These are phyloP conservation scores for Mortierella sp. DNA, from an alignment of 371 early-diverging fungal genomes.

Conservation along the genomic window DNA sequence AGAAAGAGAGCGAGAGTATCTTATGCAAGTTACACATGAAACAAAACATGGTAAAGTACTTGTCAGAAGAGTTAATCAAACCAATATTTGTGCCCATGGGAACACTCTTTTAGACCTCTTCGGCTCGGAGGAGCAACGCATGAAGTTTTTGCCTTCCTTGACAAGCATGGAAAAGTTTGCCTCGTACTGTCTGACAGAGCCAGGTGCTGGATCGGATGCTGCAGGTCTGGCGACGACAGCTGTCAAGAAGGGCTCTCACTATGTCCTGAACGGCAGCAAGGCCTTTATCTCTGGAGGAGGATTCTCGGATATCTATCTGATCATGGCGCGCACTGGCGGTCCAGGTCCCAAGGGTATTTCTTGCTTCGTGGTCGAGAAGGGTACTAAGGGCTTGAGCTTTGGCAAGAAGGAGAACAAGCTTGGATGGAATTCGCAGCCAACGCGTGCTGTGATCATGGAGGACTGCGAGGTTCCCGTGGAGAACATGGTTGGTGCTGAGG, in stretches of 20 bases:
- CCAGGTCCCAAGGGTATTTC: conserved; percentile 69
- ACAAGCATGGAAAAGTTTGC: conserved; percentile 61
- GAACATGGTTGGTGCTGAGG: conserved; percentile 66
- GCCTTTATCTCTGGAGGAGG: conserved; percentile 76
- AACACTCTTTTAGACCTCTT: conserved; percentile 47
- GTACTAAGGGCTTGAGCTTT: conserved; percentile 65
- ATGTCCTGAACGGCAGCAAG: conserved; percentile 84
- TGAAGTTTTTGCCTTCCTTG: conserved; percentile 60
- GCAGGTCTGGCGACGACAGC: conserved; percentile 74
- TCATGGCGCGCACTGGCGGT: conserved; percentile 76
- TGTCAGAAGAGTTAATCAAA: neutral
- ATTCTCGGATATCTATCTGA: conserved; percentile 65
- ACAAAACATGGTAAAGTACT: too few species aligned
- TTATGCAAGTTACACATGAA: too few species aligned
- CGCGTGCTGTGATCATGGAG: conserved; percentile 65
- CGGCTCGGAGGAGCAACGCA: conserved; percentile 58
- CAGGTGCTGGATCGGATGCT: conserved; percentile 84
- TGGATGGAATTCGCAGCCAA: conserved; percentile 74
- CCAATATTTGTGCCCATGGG: neutral
- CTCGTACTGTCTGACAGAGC: conserved; percentile 80
- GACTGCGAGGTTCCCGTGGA: conserved; percentile 63
- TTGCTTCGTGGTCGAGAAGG: conserved; percentile 68
- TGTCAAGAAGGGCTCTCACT: conserved; percentile 72
- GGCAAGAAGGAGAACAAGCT: conserved; percentile 75
- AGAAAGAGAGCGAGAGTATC: neutral